A percentile compares a stretch with the other conserved stretches of the same genome.
Conservation (phyloP, 1,284 basidiomycete genomes). For the Ganoderma meredithae region DNA sequence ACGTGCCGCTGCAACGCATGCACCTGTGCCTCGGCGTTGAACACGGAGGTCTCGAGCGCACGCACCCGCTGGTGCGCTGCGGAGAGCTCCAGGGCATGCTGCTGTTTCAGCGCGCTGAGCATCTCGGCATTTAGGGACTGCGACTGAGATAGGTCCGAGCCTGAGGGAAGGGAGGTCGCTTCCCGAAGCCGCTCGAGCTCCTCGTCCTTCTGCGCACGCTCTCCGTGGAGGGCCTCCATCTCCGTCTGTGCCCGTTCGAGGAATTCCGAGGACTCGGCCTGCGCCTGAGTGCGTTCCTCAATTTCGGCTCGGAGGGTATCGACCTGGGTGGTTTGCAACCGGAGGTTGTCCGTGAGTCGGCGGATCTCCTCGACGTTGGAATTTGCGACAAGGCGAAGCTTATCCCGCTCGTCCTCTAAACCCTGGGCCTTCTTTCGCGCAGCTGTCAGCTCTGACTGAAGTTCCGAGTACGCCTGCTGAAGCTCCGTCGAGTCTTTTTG, state of each 20-base stretch:
- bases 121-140: conserved; percentile 75
- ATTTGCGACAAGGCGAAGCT: conserved; percentile 59
- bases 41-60: conserved; percentile 73
- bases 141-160: conserved; percentile 38
- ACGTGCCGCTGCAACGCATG: conserved; percentile 80
- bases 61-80: conserved; percentile 80
- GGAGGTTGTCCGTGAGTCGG: conserved; percentile 51
- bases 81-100: conserved; percentile 82
- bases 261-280: conserved; percentile 68
- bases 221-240: conserved; percentile 67
- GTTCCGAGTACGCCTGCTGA: conserved; percentile 65
- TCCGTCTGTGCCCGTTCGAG: conserved; percentile 70
- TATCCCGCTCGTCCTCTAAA: conserved; percentile 65
- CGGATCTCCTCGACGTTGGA: conserved; percentile 62
- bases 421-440: conserved; percentile 57
- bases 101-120: conserved; percentile 69
- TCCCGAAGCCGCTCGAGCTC: conserved; percentile 67
- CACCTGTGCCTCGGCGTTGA: conserved; percentile 73
- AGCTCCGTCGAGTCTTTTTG: conserved; percentile 61
- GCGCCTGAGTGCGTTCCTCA: conserved; percentile 54
- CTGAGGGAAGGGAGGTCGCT: conserved; percentile 41
- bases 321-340: conserved; percentile 59
- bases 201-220: conserved; percentile 65
- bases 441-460: conserved; percentile 68
- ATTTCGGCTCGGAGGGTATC: conserved; percentile 54